Base-by-base conservation (phyloP, 2,329 filamentous ascomycete species). In the Calonectria pteridis region DNA sequence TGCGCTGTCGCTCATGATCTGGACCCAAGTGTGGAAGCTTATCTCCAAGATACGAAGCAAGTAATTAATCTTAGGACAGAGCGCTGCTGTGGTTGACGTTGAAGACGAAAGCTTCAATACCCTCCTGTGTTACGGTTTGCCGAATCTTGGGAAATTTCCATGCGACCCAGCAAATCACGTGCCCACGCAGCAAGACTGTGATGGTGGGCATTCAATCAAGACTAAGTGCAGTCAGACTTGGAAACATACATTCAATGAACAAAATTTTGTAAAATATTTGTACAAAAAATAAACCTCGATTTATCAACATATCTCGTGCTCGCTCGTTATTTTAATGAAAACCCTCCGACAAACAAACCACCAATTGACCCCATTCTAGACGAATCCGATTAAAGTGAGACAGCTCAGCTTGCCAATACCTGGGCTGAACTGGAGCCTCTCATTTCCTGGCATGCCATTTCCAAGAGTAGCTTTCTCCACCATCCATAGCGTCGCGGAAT, bases 1-100 rank as follows among this genome's bases (percentile, higher is more conserved):
- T 14, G 75, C 72, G 14, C 77, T 73, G 46, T 84, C 83, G 37
- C 77, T 74, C 84, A 85, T 86, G 14, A 43, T 67, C 31, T 31
- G 13, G 35, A 29, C 49, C 16, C 10, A 33, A 50, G 10, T 20
- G 18, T 14, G 13, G 18, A 35, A 58, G n/a, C 10, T 23, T 29
- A 33, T 31, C 6, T 29, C 18, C 5, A 23, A 43, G 10, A 28
- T 6, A 18, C n/a, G 14, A 33, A 53, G 13, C 18, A 18, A 58
- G 10, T 28, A 14, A 20, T 16, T 9, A 40, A 35, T 23, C 5
- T 29, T 18, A 31, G 7, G 31, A 16, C 23, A 35, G n/a, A 6
- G 40, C 16, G 20, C 53, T 40, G 10, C n/a, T 28, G 46, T 40
- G 33, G 35, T 62, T 62, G 37, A 31, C 50, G 49, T 23, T 59